phyloP scores from a whole-genome alignment of 2,329 filamentous ascomycete genomes.

The Dactylella cylindrospora region DNA sequence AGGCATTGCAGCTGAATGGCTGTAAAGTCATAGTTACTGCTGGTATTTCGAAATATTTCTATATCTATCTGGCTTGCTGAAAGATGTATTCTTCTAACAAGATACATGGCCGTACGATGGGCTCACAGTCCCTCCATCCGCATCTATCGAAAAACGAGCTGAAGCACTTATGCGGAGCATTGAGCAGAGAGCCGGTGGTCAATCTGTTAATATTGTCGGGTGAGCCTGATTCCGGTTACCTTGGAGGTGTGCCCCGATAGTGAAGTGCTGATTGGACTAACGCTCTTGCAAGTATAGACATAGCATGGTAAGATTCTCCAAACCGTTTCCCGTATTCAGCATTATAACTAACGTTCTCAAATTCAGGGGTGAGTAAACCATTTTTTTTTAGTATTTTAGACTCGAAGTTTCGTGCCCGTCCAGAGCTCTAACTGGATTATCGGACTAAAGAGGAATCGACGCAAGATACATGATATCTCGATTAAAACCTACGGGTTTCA shows the following conservation, averaged over 20 bases:
- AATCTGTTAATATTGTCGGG: constrained; percentile 48
- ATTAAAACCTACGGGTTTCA: constrained; percentile 53
- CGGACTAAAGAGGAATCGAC: constrained; percentile 59
- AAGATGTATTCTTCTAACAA: background rate
- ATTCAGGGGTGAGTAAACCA: constrained; percentile 44
- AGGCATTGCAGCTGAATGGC: constrained; percentile 60
- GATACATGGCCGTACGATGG: constrained; percentile 1
- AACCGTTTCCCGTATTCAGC: background rate
- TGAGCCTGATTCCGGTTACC: too few relatives aligned
- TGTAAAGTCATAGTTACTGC: constrained; percentile 62
- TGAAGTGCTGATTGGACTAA: background rate
- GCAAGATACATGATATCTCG: constrained; percentile 66
- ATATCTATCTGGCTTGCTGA: background rate
- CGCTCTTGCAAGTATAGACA: constrained; percentile 55
- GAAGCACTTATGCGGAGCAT: constrained; percentile 62
- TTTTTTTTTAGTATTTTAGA: too few relatives aligned
- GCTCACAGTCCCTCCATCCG: constrained; percentile 60
- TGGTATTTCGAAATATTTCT: constrained; percentile 21
- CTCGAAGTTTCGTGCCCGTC: too few relatives aligned
- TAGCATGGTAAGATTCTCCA: constrained; percentile 55
- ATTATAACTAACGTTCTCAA: background rate
- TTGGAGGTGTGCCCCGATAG: background rate
- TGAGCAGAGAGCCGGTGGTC: constrained; percentile 52
- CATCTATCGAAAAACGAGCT: constrained; percentile 64
- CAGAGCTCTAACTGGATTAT: background rate